Evolutionary conservation across 257 asterid species (phyloP), one percentile per base, ranked within the genome.

Genomic region (Capsicum baccatum): DNA sequence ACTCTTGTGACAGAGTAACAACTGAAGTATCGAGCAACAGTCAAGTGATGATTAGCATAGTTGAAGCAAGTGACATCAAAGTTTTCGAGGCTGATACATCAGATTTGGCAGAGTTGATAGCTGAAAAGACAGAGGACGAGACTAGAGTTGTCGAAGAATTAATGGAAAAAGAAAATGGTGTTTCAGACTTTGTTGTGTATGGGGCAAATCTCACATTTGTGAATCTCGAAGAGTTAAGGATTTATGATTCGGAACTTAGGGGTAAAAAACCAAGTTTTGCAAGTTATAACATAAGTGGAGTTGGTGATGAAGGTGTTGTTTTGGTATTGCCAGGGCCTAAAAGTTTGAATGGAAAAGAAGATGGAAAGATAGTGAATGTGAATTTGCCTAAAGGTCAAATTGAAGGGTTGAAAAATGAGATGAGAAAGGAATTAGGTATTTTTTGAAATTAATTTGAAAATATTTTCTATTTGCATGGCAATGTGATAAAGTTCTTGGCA

Each of bases 121-220:
- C 70, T 21, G 80, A 84, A 17, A 88, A 85, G 14, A 81, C 84
- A 6, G 84, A 84, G 67, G 92, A 95, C 17, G 94, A 95, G 79
- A 89, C 87, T 8, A 15, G 80, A 12, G 1, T 76, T 81, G 71
- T 92, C 16, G 88, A 88, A 79, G 83, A 83, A 39, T 3, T 16
- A 8, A 82, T 86, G 86, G 91, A 84, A 42, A 84, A 59, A 52
- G 90, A 83, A 26, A 79, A 85, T 11, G 89, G 88, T 6, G 52
- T 76, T 9, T 9, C 55, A 1, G 97, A 93, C 68, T 86, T 87
- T 19, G 9, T 91, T 12, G 80, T 91, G 2, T 94, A 93, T 19
- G 98, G 96, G 19, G 87, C 92, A 15, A 90, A 93, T 12, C 94
- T 93, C 1, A 91, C 97, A 6, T 92, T 94, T 85, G 88, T 93